Evolutionary conservation across 2,329 filamentous ascomycete genomes (phyloP), one percentile per base, ranked within the genome.

Genomic region (Sclerotinia minor): DNA sequence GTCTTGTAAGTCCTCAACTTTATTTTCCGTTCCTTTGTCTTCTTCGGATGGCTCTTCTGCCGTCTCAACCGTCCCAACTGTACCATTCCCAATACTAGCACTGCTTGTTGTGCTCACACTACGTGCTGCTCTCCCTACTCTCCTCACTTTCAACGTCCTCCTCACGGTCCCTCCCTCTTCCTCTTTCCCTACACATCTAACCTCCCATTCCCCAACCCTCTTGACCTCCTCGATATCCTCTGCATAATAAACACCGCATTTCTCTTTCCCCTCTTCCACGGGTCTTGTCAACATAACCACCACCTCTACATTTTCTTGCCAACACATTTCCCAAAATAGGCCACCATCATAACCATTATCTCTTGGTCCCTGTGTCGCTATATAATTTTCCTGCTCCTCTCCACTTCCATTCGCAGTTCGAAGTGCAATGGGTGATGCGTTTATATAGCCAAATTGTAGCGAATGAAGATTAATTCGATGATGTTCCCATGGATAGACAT

Each of bases 401-500:
- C 72, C 79, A 54, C 15, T 32, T 21, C 64, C 64, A 41, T 60
- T 41, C 13, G 54, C 64, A 41, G 26, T 54, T 9, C 65, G 47
- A 75, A 71, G 82, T 72, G 54, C 83, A 75, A 85, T 76, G 68
- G 89, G 86, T 24, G 90, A 93, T 47, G 91, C 91, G 76, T 94
- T 94, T 79, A 94, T 90, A 77, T 93, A 94, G 69, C 87, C 82
- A 59, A 85, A 88, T 15, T 89, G 83, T 1, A 91, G 87, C 1
- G 96, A 93, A 50, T 85, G 84, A n/a, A 98, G 84, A 77, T 86
- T 89, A 64, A 98, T 84, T 32, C 94, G 88, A 76, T 95, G 95
- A 76, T 91, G 87, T 69, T 90, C 88, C 87, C 91, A 98, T 0
- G 93, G 92, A 76, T 93, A 89, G 70, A 98, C 92, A 76, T 97